These are phyloP conservation scores for Neurospora sp. DNA, from an alignment of 495 filamentous ascomycete species.

Conservation along the genomic window DNA sequence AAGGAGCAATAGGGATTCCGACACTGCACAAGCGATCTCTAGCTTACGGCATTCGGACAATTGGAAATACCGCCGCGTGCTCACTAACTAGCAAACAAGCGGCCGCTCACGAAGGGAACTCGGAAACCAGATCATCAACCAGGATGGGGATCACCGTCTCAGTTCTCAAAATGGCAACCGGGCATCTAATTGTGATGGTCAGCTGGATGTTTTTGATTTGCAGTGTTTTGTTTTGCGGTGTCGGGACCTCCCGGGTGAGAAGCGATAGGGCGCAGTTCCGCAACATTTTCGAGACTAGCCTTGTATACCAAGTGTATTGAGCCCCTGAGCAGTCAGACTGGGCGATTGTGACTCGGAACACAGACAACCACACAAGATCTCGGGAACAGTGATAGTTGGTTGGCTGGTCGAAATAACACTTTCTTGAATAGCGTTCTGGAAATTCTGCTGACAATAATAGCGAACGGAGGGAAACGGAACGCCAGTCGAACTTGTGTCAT, in stretches of 20 bases:
- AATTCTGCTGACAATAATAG: neutral
- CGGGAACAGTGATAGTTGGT: neutral
- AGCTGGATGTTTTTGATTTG: conserved; percentile 6
- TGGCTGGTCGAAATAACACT: neutral
- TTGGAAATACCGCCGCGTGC: neutral
- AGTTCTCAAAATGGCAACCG: neutral
- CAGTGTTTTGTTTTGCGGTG: neutral
- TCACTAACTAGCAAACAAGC: neutral
- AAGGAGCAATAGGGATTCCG: neutral
- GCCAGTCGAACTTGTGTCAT: neutral
- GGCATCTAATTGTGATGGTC: neutral
- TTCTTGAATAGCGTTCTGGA: neutral
- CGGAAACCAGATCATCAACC: neutral
- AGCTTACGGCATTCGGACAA: neutral
- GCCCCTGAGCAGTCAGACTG: neutral
- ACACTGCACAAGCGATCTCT: neutral
- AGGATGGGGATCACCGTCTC: neutral
- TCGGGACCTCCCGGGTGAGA: conserved; percentile 14
- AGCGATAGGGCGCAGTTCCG: neutral
- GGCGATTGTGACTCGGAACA: neutral
- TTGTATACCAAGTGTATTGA: neutral
- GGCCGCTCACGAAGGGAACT: neutral
- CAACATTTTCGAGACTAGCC: neutral
- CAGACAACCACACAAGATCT: neutral
- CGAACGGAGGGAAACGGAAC: neutral